phyloP scores from a whole-genome alignment of 148 eudicot genomes.

The Talinum fruticosum region DNA sequence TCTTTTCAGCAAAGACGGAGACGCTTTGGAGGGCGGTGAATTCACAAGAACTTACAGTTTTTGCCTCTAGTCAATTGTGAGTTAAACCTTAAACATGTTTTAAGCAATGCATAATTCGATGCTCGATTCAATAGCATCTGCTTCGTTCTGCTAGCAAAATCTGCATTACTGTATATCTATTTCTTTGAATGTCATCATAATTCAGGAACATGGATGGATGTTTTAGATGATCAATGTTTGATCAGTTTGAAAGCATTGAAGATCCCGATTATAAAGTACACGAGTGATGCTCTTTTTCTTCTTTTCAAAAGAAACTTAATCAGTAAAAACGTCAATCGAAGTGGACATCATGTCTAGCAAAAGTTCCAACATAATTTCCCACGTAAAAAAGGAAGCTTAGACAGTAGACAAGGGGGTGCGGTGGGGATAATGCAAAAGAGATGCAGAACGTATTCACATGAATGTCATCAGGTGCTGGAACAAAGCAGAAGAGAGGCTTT shows the following conservation, averaged over 20 bases:
- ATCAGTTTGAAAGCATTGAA: background rate
- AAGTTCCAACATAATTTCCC: background rate
- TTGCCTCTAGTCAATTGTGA: background rate
- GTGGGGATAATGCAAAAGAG: background rate
- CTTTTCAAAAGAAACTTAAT: background rate
- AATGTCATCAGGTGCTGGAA: no score
- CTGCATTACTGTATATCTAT: background rate
- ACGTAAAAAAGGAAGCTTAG: background rate
- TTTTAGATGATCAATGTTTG: no score
- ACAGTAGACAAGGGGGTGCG: background rate
- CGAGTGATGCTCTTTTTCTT: background rate
- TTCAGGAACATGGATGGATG: background rate
- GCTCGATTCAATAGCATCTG: background rate
- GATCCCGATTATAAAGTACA: background rate
- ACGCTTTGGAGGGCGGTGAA: conserved; percentile 29
- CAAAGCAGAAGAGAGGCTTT: no score
- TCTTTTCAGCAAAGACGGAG: conserved; percentile 32
- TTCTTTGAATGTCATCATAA: background rate
- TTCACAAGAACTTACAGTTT: background rate
- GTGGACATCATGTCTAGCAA: background rate
- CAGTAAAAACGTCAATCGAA: background rate
- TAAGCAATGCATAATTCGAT: no score
- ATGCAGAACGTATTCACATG: background rate
- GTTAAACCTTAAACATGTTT: background rate
- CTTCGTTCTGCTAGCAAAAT: background rate